Conservation (phyloP, 2,329 filamentous ascomycete genomes). For the Cladophialophora bantiana region DNA sequence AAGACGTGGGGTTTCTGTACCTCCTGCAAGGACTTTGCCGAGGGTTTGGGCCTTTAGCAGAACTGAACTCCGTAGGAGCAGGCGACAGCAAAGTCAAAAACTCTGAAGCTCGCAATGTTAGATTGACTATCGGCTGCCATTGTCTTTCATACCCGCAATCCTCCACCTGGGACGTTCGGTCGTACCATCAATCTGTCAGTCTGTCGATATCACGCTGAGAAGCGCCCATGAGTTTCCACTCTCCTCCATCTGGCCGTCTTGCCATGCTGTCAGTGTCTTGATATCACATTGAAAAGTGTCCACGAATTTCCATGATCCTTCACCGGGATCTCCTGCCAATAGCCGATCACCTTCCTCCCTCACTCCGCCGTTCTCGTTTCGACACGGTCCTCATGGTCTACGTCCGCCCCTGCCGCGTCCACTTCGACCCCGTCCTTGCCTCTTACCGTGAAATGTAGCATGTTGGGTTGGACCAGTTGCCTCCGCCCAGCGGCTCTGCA, state of each 20-base stretch:
- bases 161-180: not conserved
- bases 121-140: conserved; percentile 2
- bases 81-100: not conserved
- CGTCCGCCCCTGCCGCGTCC: not conserved
- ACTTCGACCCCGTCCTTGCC: not conserved
- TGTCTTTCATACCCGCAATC: not conserved
- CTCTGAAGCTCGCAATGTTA: not conserved
- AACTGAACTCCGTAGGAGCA: not conserved
- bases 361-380: not conserved
- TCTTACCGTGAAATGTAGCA: not conserved
- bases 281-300: no score
- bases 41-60: conserved; percentile 25
- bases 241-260: not conserved
- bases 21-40: conserved; percentile 36
- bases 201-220: not conserved
- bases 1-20: conserved; percentile 40
- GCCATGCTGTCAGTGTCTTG: not conserved
- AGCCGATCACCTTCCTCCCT: not conserved
- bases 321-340: not conserved
- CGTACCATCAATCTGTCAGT: not conserved
- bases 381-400: not conserved
- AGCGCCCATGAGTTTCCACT: not conserved
- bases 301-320: no score
- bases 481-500: not conserved
- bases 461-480: not conserved